Evolutionary conservation across 306 rosid genomes (phyloP), one percentile per base, ranked within the genome.

Genomic region (Lathyrus aphaca): DNA sequence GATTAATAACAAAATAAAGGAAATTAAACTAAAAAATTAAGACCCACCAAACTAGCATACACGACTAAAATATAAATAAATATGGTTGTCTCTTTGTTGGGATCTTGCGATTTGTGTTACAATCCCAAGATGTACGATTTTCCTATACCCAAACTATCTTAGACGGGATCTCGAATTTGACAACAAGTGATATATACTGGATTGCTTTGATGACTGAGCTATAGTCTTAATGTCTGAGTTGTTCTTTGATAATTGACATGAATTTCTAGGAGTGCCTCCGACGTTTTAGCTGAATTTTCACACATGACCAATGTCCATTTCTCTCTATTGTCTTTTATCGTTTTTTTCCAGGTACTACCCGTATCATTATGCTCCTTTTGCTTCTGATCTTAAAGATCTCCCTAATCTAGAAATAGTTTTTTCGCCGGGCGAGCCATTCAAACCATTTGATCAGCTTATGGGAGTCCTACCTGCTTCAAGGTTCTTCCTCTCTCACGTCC

Each of bases 401-500:
- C n/a, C 59, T 55, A 90, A 94, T 16, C 74, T 94, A 79, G 96
- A 90, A 80, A 88, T 88, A 82, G 85, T 85, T 4, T 90, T 94
- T 86, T 94, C 83, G 76, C 0, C 64, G 54, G 98, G 98, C 56
- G 85, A 90, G 74, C 89, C 98, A 50, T 90, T 94, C 80, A 94
- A 90, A 77, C 98, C 98, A 69, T 87, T 94, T 67, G 98, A 94
- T 84, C 98, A 94, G 82, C 96, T 94, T 50, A 88, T 94, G 98
- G 98, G 98, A 69, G 91, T 96, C 65, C 77, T 94, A 71, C 98
- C 98, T 8, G 88, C 98, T 58, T 85, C 95, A 73, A 94, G 98
- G 98, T 94, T 66, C 60, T 53, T 64, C 71, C 10, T 43, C 67
- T 21, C 54, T 60, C 68, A 56, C 71, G 51, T 66, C 66, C 21